Percentiles rank a stretch among this genome's conserved stretches.
Conservation (phyloP, 73 alveolate species). For the Paramecium primaurelia region DNA sequence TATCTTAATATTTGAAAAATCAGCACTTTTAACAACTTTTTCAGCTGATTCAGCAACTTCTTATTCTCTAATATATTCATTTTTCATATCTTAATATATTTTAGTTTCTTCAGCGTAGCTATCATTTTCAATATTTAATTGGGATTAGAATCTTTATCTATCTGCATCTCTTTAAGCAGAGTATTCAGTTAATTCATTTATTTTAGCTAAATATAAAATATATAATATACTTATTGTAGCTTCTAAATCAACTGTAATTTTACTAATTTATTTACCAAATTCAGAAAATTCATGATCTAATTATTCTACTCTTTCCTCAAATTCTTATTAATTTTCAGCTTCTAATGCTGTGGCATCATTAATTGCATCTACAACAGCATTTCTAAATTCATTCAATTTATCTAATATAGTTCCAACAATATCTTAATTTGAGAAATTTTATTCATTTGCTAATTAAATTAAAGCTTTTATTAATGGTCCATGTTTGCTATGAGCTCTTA, state of each 20-base stretch:
- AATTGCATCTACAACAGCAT: slow-evolving; percentile 19
- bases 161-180: slow-evolving; percentile 26
- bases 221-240: background rate
- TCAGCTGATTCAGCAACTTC: slow-evolving; percentile 42
- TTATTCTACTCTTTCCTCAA: slow-evolving; percentile 21
- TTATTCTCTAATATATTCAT: slow-evolving; percentile 8
- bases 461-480: slow-evolving; percentile 26
- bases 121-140: slow-evolving; percentile 11
- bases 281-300: slow-evolving; percentile 26
- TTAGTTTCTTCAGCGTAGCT: slow-evolving; percentile 23
- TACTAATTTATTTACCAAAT: slow-evolving; percentile 10
- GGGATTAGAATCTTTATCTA: slow-evolving; percentile 26
- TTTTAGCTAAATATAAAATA: background rate
- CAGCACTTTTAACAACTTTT: slow-evolving; percentile 31
- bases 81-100: slow-evolving; percentile 4
- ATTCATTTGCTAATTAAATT: slow-evolving; percentile 12
- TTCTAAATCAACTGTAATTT: slow-evolving; percentile 15
- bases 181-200: slow-evolving; percentile 19
- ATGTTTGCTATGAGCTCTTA: background rate
- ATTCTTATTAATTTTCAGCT: background rate
- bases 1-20: slow-evolving; percentile 1
- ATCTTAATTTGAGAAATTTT: slow-evolving; percentile 28
- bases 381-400: slow-evolving; percentile 46
- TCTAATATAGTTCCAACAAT: background rate
- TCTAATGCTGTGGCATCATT: slow-evolving; percentile 19